phyloP scores from a whole-genome alignment of 768 basidiomycete species.

The Xerocomus brunneocitrinus region DNA sequence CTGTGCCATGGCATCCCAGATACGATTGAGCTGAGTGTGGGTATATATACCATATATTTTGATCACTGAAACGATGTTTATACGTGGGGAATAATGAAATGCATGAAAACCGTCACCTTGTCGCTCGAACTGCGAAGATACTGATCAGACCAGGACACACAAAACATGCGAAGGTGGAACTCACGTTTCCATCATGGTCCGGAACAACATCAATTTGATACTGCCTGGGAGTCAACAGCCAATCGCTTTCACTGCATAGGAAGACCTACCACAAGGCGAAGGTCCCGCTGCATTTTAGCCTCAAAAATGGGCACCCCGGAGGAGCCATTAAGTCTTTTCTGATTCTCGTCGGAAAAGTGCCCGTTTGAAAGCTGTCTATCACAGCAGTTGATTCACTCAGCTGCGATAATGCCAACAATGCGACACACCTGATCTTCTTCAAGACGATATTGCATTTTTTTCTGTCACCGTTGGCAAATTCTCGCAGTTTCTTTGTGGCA shows the following conservation, averaged over 20 bases:
- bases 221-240: too few relatives aligned
- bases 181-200: slow-evolving; percentile 33
- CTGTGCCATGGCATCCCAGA: slow-evolving; percentile 44
- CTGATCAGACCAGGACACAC: not conserved
- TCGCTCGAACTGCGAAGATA: slow-evolving; percentile 31
- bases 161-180: not conserved
- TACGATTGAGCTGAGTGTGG: slow-evolving; percentile 42
- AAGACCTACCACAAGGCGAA: slow-evolving; percentile 44
- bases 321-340: slow-evolving; percentile 50
- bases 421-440: slow-evolving; percentile 62
- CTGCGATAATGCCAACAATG: not conserved
- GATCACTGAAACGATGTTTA: slow-evolving; percentile 31
- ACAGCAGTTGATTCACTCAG: not conserved
- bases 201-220: slow-evolving; percentile 48
- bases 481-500: slow-evolving; percentile 47
- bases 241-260: not conserved
- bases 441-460: slow-evolving; percentile 50
- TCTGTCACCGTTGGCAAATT: slow-evolving; percentile 40
- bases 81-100: not conserved
- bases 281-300: slow-evolving; percentile 58
- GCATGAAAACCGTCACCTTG: slow-evolving; percentile 30
- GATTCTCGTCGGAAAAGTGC: slow-evolving; percentile 64
- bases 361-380: slow-evolving; percentile 64
- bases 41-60: slow-evolving; percentile 50
- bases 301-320: slow-evolving; percentile 58